Percentiles rank a stretch among this genome's conserved stretches.
Conservation (phyloP, 257 asterid genomes). For the Penstemon davidsonii region DNA sequence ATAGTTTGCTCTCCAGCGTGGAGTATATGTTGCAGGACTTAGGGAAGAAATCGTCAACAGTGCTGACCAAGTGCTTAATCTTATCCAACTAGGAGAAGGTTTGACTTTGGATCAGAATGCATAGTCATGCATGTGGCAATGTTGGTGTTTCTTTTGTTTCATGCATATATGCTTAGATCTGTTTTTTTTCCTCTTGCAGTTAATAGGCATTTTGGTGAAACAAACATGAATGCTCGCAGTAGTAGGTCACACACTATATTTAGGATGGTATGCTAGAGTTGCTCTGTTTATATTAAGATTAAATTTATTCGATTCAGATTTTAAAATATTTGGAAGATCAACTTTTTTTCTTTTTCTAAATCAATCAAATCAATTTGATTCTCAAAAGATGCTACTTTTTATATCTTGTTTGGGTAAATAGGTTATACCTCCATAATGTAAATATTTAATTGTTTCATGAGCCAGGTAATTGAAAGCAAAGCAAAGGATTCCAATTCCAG, state of each 20-base stretch:
- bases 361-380: too few species aligned
- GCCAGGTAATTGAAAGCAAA: conserved; percentile 94
- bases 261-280: conserved; percentile 72
- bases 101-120: conserved; percentile 28
- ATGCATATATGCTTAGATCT: conserved; percentile 20
- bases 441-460: conserved; percentile 24
- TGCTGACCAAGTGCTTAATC: conserved; percentile 85
- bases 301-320: too few species aligned
- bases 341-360: too few species aligned
- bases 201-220: conserved; percentile 96
- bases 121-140: conserved; percentile 13
- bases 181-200: conserved; percentile 47
- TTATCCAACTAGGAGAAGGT: conserved; percentile 96
- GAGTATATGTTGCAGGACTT: conserved; percentile 96
- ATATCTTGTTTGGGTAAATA: conserved; percentile 20
- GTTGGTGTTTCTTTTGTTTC: conserved; percentile 21
- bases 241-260: conserved; percentile 96
- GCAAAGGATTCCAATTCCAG: conserved; percentile 47
- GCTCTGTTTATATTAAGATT: conserved; percentile 3
- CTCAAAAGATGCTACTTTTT: conserved; percentile 21
- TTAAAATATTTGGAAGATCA: too few species aligned
- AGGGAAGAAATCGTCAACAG: conserved; percentile 89
- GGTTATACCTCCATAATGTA: conserved; percentile 8
- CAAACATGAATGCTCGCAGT: conserved; percentile 97
- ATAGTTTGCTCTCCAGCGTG: conserved; percentile 61